A percentile compares a stretch with the other conserved stretches of the same genome.
phyloP scores from a whole-genome alignment of 768 basidiomycete species.

The Leccinellum albellum region DNA sequence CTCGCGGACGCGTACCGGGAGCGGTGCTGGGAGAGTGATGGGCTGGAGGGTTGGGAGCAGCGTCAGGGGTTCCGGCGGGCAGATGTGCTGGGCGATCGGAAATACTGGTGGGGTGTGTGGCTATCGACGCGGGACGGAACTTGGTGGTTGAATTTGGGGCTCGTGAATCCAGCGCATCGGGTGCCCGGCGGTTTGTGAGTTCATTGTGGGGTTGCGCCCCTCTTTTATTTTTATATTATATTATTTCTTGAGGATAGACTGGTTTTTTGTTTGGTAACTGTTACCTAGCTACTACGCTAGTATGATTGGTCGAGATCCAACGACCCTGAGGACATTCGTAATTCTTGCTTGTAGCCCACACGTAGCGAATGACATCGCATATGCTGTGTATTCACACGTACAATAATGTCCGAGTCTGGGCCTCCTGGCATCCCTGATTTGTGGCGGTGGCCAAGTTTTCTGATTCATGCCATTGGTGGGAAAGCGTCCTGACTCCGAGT shows the following conservation, averaged over 20 bases:
- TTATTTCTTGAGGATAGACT: neutral
- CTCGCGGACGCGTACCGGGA: constrained; percentile 23
- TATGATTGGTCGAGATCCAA: neutral
- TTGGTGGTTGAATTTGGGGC: constrained; percentile 46
- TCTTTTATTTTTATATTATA: neutral
- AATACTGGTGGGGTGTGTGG: constrained; percentile 44
- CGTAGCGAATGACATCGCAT: neutral
- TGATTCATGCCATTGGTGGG: neutral
- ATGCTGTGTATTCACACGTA: neutral
- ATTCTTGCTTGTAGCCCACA: neutral
- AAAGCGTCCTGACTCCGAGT: no score
- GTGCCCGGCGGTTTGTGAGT: neutral
- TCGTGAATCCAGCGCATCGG: constrained; percentile 28
- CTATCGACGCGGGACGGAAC: constrained; percentile 30
- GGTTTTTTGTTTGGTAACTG: neutral
- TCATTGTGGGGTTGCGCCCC: neutral
- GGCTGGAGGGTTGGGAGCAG: constrained; percentile 38
- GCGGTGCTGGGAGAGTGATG: constrained; percentile 38
- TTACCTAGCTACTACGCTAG: neutral
- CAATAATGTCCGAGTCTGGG: no score
- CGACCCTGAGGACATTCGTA: neutral
- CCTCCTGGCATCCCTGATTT: neutral
- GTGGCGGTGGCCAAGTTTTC: no score
- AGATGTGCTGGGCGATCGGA: constrained; percentile 47
- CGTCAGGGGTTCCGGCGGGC: constrained; percentile 34